A percentile compares a stretch with the other conserved stretches of the same genome.
These are phyloP conservation scores for Gracilaria gracilis DNA, from an alignment of 23 red algal species.

Conservation along the genomic window DNA sequence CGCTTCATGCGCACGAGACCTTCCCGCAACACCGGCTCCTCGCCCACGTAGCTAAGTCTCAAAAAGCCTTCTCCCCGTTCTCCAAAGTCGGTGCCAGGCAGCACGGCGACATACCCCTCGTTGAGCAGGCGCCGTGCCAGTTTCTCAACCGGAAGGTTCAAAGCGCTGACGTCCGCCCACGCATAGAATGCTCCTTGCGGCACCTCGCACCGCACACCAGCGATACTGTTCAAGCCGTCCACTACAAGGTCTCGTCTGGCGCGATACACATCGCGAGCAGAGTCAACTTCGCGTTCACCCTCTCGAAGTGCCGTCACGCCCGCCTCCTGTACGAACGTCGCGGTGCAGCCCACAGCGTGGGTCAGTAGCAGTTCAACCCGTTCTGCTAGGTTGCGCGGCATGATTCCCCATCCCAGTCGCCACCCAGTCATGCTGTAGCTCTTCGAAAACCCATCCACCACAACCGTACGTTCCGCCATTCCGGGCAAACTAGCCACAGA, in stretches of 20 bases:
- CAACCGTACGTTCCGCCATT: constrained; percentile 82
- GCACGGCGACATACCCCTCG: constrained; percentile 85
- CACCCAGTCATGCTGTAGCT: constrained; percentile 97
- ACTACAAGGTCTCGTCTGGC: constrained; percentile 84
- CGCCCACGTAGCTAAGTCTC: constrained; percentile 88
- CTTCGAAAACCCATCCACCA: constrained; percentile 99
- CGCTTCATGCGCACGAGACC: constrained; percentile 79
- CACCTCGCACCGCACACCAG: constrained; percentile 66
- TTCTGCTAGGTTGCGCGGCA: constrained; percentile 76
- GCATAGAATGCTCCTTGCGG: constrained; percentile 97
- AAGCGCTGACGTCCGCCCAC: constrained; percentile 80
- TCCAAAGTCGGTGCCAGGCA: constrained; percentile 98
- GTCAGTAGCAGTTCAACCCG: constrained; percentile 78
- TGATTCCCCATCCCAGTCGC: constrained; percentile 91
- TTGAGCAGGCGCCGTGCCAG: constrained; percentile 76
- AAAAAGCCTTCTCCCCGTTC: constrained; percentile 90
- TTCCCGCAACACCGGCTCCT: constrained; percentile 64
- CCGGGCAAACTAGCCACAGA: constrained; percentile 62
- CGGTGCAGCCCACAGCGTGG: constrained; percentile 92
- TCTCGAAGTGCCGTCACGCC: constrained; percentile 82
- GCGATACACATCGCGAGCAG: constrained; percentile 73
- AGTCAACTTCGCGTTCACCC: constrained; percentile 40
- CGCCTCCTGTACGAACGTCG: constrained; percentile 89
- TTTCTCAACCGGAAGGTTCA: constrained; percentile 49
- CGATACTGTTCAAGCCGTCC: constrained; percentile 73